phyloP scores from a whole-genome alignment of 179 eudicot species.

The Silene coronaria region DNA sequence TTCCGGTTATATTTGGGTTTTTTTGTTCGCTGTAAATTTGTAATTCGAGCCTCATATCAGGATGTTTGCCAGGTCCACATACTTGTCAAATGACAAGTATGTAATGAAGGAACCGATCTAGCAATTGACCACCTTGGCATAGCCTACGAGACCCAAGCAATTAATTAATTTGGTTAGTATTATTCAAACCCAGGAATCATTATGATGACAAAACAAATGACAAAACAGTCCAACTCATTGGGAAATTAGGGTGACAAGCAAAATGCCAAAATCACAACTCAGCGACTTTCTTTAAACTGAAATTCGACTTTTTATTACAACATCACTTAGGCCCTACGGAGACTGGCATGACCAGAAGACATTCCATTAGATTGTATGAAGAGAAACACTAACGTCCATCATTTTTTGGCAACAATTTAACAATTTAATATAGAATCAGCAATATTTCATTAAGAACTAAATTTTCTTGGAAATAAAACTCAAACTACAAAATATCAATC shows the following conservation, averaged over 20 bases:
- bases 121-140: constrained; percentile 84
- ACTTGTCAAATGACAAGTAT: background rate
- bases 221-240: background rate
- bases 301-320: background rate
- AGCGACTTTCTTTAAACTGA: background rate
- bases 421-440: background rate
- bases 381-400: background rate
- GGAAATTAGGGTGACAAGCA: background rate
- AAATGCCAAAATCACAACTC: background rate
- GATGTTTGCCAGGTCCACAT: background rate
- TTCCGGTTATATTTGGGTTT: background rate
- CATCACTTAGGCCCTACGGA: background rate
- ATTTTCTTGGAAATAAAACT: background rate
- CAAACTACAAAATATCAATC: too few relatives aligned
- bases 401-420: background rate
- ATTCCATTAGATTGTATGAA: background rate
- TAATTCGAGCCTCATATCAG: background rate
- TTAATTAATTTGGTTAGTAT: constrained; percentile 10
- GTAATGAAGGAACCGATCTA: constrained; percentile 74
- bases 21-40: too few relatives aligned
- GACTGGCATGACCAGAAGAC: background rate
- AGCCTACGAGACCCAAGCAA: constrained; percentile 41
- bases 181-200: background rate
- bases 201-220: background rate
- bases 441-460: background rate